A percentile compares a stretch with the other conserved stretches of the same genome.
These are phyloP conservation scores for Macroventuria anomochaeta DNA, from an alignment of 2,329 filamentous ascomycete species.

Conservation along the genomic window DNA sequence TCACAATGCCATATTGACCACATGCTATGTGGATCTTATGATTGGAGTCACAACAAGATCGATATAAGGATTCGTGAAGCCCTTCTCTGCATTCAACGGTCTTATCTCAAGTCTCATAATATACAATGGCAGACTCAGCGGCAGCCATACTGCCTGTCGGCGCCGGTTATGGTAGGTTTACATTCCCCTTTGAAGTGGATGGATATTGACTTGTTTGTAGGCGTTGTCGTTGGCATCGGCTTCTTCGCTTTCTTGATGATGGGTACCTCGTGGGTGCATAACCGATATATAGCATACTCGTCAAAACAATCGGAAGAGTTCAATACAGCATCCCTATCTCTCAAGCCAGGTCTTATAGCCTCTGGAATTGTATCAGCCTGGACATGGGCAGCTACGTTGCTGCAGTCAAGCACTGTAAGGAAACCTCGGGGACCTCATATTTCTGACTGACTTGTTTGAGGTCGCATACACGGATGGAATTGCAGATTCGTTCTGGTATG, in stretches of 20 bases:
- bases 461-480: constrained; percentile 40
- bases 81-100: too few relatives aligned
- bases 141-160: constrained; percentile 37
- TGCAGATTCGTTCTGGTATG: constrained; percentile 49
- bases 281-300: constrained; percentile 46
- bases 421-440: neutral
- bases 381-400: constrained; percentile 57
- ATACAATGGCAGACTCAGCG: constrained; percentile 10
- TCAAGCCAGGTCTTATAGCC: constrained; percentile 56
- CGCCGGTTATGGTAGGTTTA: constrained; percentile 56
- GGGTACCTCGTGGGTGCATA: constrained; percentile 48
- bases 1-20: neutral
- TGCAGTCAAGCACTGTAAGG: constrained; percentile 35
- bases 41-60: neutral
- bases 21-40: neutral
- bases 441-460: constrained; percentile 1
- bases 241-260: constrained; percentile 47
- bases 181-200: neutral
- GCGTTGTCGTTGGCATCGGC: constrained; percentile 57
- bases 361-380: constrained; percentile 58
- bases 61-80: neutral
- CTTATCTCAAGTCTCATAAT: too few relatives aligned
- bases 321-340: constrained; percentile 54
- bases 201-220: constrained; percentile 13
- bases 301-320: constrained; percentile 56